Conservation (phyloP, 2,329 filamentous ascomycete species). For the Penicillium thymicola region DNA sequence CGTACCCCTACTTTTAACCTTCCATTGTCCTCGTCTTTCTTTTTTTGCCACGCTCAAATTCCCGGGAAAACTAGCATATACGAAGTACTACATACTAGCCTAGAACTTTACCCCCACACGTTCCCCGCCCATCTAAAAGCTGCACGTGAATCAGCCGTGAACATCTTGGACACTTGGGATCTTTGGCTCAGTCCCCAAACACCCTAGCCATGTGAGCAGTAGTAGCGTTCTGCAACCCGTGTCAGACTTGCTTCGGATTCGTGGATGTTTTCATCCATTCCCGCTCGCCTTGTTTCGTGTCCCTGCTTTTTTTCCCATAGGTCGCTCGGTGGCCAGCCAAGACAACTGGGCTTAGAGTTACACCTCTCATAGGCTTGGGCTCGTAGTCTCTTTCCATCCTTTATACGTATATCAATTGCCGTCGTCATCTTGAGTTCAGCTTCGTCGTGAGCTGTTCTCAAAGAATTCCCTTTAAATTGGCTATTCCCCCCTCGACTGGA, state of each 20-base stretch:
- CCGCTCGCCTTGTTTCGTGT: conserved; percentile 12
- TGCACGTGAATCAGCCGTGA: background rate
- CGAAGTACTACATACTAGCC: background rate
- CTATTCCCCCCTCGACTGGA: conserved; percentile 5
- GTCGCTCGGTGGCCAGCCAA: conserved; percentile 6
- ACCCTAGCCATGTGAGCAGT: background rate
- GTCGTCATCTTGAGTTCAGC: background rate
- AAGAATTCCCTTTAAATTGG: conserved; percentile 1
- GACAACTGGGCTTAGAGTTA: conserved; percentile 2
- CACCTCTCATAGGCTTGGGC: conserved; percentile 2
- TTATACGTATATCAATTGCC: conserved; percentile 6
- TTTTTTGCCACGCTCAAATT: background rate
- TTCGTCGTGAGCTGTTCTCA: background rate
- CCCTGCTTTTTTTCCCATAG: conserved; percentile 3
- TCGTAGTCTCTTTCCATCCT: background rate
- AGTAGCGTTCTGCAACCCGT: background rate
- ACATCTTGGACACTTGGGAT: background rate
- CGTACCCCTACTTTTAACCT: background rate
- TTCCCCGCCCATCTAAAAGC: background rate
- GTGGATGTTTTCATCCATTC: conserved; percentile 20
- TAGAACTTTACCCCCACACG: background rate
- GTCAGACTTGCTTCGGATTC: conserved; percentile 14
- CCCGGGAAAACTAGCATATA: background rate
- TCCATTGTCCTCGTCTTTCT: background rate
- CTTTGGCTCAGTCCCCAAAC: background rate